Evolutionary conservation across 495 filamentous ascomycete species (phyloP).

Genomic region (Neurospora terricola): DNA sequence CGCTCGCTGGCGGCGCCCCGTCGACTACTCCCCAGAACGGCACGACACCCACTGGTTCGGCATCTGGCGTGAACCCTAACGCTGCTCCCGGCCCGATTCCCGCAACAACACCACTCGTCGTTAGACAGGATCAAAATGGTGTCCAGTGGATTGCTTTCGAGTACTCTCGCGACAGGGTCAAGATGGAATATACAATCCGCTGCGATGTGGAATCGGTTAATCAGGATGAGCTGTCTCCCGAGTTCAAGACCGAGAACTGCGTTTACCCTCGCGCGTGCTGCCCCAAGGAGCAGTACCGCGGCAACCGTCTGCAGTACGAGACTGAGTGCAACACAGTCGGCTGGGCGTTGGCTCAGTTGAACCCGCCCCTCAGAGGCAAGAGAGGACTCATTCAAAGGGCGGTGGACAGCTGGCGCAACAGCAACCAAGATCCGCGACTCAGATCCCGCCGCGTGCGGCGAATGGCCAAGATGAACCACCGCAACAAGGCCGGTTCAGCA

Average conservation of each 20-base stretch:
- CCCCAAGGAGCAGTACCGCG: conserved; percentile 88
- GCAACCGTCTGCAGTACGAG: conserved; percentile 91
- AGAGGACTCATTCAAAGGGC: conserved; percentile 92
- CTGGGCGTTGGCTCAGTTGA: conserved; percentile 90
- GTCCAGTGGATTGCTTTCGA: conserved; percentile 99
- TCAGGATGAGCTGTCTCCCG: conserved; percentile 68
- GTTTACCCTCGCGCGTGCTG: conserved; percentile 95
- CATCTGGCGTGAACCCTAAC: conserved; percentile 62
- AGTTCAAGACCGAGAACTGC: conserved; percentile 97
- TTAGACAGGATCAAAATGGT: conserved; percentile 89
- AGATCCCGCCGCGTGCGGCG: conserved; percentile 84
- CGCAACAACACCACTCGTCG: conserved; percentile 91
- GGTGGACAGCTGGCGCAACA: conserved; percentile 97
- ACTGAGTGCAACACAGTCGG: conserved; percentile 98
- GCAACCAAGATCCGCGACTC: conserved; percentile 88
- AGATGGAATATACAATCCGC: conserved; percentile 98
- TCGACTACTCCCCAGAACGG: conserved; percentile 38
- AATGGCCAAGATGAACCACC: conserved; percentile 88
- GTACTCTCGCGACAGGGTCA: conserved; percentile 93
- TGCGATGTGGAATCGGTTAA: conserved; percentile 97
- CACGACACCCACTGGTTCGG: conserved; percentile 35
- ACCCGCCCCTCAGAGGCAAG: conserved; percentile 83
- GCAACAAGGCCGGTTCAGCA: conserved; percentile 48
- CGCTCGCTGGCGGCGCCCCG: conserved; percentile 29
- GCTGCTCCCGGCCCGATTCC: conserved; percentile 97